Conservation (phyloP, 2,329 filamentous ascomycete species). For the Colletotrichum sp. region DNA sequence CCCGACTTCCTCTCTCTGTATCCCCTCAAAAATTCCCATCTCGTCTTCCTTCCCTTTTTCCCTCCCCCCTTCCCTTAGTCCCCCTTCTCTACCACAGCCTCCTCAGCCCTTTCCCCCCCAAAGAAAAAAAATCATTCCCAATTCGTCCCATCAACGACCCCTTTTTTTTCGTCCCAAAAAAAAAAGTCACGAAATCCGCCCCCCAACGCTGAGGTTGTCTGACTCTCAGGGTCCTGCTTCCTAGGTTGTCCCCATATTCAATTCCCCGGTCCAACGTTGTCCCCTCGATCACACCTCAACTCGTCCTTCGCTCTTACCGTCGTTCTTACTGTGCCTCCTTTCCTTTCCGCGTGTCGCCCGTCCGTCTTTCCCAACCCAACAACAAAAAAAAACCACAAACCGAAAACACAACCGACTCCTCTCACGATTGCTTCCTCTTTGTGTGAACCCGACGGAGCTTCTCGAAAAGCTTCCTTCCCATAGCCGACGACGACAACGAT, state of each 20-base stretch:
- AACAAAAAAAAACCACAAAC: neutral
- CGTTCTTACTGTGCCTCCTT: conserved; percentile 29
- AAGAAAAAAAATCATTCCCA: neutral
- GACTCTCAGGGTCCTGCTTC: conserved; percentile 12
- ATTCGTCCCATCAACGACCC: conserved; percentile 5
- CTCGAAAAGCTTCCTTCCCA: neutral
- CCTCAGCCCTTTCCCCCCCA: conserved; percentile 16
- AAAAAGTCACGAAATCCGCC: neutral
- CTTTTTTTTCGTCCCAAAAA: neutral
- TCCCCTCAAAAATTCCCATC: conserved; percentile 18
- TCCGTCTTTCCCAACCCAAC: neutral
- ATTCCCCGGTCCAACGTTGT: conserved; percentile 3
- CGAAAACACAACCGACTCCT: neutral
- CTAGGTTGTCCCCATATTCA: conserved; percentile 4
- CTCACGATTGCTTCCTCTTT: conserved; percentile 3
- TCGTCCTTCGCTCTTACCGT: conserved; percentile 13
- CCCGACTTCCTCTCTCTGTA: conserved; percentile 14
- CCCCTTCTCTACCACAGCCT: conserved; percentile 16
- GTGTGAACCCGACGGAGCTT: neutral
- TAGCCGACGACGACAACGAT: conserved; percentile 1
- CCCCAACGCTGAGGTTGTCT: neutral
- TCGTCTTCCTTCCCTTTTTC: conserved; percentile 8
- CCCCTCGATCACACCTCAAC: conserved; percentile 1
- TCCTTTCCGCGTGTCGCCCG: conserved; percentile 29
- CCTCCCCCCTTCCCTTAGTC: neutral